Base-by-base conservation (phyloP, 2,329 filamentous ascomycete species). In the Ambrosiella beaveri region DNA sequence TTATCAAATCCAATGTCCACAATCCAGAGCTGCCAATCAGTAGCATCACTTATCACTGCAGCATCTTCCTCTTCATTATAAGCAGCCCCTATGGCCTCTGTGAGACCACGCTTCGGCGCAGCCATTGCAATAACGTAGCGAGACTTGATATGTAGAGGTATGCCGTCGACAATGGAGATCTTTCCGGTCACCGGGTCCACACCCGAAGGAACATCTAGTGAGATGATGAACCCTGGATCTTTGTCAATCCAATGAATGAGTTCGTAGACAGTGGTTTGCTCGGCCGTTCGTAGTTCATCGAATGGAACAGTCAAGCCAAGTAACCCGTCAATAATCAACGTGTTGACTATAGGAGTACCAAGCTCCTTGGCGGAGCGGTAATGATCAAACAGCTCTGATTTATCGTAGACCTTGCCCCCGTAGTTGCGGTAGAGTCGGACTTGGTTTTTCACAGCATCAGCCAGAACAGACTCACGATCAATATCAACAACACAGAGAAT, bases 201-300 rank as follows among this genome's bases (percentile, higher is more conserved):
- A 4, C 93, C 93, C 0, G 87, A 91, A 0, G 93, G 93, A 5
- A 94, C 81, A 67, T 95, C 91, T n/a, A 98, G 80, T 0, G 89
- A 86, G 17, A 98, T 73, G 2, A 93, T 84, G 59, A 84, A 82
- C 0, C 88, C 83, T 63, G 89, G 86, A 66, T 84, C 87, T 62
- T 89, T 84, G 67, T 96, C 97, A 2, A 88, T 85, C 89, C 90
- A 97, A 62, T 89, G 85, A 65, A 96, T 93, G 66, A 96, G 80
- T 66, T 94, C 86, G 65, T 94, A 90, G 0, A 88, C 87, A 0
- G 85, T 85, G 2, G 84, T 82, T 67, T 94, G 88, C 63, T 95
- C 86, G 13, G 85, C 84, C 1, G 84, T 85, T 40, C 88, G 80
- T 36, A 97, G 75, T 64, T 94, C 88, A 63, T 96, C 89, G 65